These are phyloP conservation scores for Xylaria sp. DNA, from an alignment of 2,329 filamentous ascomycete species.

Conservation along the genomic window DNA sequence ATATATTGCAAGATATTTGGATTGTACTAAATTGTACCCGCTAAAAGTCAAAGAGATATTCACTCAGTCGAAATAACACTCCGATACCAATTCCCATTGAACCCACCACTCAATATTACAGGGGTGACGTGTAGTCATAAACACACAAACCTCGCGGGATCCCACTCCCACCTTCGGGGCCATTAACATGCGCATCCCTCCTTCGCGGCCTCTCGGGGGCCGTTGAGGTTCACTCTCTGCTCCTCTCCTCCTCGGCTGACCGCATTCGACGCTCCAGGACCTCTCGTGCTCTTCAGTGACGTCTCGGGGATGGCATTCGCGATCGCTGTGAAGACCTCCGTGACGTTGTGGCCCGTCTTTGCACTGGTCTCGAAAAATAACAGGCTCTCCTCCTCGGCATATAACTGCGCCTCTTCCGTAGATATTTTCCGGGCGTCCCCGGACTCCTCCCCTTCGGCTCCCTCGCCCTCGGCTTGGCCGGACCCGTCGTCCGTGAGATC, in stretches of 20 bases:
- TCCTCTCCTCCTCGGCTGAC: slow-evolving; percentile 66
- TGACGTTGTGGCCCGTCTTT: slow-evolving; percentile 92
- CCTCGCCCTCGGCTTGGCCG: slow-evolving; percentile 52
- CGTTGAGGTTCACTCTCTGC: slow-evolving; percentile 80
- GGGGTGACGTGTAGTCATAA: slow-evolving; percentile 31
- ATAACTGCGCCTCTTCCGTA: slow-evolving; percentile 87
- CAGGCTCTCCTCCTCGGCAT: slow-evolving; percentile 91
- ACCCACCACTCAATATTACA: slow-evolving; percentile 37
- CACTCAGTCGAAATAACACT: slow-evolving; percentile 22
- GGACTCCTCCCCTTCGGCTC: slow-evolving; percentile 56
- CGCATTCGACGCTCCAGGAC: slow-evolving; percentile 63
- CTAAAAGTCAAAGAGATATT: slow-evolving; percentile 25
- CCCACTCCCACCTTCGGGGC: slow-evolving; percentile 1
- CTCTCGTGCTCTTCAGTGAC: slow-evolving; percentile 85
- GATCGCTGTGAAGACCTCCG: slow-evolving; percentile 96
- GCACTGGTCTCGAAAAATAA: slow-evolving; percentile 98
- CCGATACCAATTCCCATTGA: slow-evolving; percentile 27
- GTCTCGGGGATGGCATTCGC: slow-evolving; percentile 98
- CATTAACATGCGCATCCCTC: slow-evolving; percentile 86
- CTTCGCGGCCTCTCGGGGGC: slow-evolving; percentile 76
- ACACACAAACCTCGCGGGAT: slow-evolving; percentile 12
- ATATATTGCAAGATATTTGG: slow-evolving; percentile 1
- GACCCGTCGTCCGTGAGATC: slow-evolving; percentile 73
- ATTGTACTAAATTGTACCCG: slow-evolving; percentile 6
- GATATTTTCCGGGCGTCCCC: slow-evolving; percentile 84